phyloP scores from a whole-genome alignment of 345 rosid genomes.

The Lenwebbia sp. region DNA sequence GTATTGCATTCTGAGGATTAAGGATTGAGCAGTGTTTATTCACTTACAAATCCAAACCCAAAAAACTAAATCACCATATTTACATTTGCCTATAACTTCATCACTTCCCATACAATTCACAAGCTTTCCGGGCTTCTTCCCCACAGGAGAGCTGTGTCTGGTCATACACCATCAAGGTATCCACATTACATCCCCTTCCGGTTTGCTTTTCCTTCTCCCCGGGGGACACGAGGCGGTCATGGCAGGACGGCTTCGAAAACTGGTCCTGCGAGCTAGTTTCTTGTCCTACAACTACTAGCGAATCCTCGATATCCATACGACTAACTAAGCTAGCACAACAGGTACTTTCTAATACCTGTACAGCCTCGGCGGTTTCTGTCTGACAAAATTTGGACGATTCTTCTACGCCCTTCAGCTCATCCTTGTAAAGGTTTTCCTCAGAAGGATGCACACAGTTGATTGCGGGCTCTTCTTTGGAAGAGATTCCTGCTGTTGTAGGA shows the following conservation, averaged over 20 bases:
- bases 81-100: neutral
- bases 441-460: neutral
- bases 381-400: neutral
- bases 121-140: constrained; percentile 17
- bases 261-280: constrained; percentile 24
- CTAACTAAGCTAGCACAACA: neutral
- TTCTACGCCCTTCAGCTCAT: neutral
- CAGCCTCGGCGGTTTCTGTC: neutral
- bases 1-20: neutral
- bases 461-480: neutral
- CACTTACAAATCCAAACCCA: neutral
- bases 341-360: neutral
- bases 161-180: constrained; percentile 11
- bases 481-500: neutral
- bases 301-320: neutral
- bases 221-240: neutral
- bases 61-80: neutral
- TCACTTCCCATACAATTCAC: constrained; percentile 10
- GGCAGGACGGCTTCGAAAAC: constrained; percentile 26
- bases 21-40: neutral
- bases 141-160: constrained; percentile 25
- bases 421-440: neutral
- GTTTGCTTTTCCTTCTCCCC: neutral
- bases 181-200: constrained; percentile 8
- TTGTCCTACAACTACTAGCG: neutral